A percentile compares a stretch with the other conserved stretches of the same genome.
Conservation (phyloP, 1,139 yeast genomes). For the Taiozyma onychis region DNA sequence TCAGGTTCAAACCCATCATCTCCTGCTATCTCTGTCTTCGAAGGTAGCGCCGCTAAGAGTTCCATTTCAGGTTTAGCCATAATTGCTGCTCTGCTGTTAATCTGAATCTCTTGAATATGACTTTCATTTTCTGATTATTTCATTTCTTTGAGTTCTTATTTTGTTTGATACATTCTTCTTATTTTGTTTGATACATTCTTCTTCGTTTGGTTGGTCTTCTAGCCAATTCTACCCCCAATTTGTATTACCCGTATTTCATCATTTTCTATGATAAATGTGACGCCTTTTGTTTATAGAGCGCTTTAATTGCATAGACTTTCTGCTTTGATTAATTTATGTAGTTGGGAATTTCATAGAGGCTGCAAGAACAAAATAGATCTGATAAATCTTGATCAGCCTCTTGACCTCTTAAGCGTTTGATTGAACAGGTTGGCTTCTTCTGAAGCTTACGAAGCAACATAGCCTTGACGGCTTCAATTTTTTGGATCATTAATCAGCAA, state of each 20-base stretch:
- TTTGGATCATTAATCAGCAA: too few relatives aligned
- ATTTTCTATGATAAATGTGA: too few relatives aligned
- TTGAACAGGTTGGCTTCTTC: too few relatives aligned
- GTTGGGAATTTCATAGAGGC: too few relatives aligned
- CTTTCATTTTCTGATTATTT: neutral
- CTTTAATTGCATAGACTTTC: neutral
- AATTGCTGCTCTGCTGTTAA: neutral
- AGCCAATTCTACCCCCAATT: neutral
- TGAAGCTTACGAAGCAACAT: too few relatives aligned
- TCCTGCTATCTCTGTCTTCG: neutral
- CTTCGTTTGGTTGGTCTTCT: neutral
- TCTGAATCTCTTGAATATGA: neutral
- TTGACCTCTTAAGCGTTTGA: too few relatives aligned
- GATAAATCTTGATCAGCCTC: too few relatives aligned
- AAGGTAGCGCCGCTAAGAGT: neutral
- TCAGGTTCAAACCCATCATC: neutral
- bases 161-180: neutral
- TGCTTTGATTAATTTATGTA: neutral
- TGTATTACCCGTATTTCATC: neutral
- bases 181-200: neutral
- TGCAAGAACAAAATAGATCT: too few relatives aligned
- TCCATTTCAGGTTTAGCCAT: neutral
- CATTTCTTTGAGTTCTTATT: neutral
- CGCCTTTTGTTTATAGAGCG: neutral
- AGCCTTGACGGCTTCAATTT: too few relatives aligned